Conservation (phyloP, 768 basidiomycete species). For the Pisolithus albus region DNA sequence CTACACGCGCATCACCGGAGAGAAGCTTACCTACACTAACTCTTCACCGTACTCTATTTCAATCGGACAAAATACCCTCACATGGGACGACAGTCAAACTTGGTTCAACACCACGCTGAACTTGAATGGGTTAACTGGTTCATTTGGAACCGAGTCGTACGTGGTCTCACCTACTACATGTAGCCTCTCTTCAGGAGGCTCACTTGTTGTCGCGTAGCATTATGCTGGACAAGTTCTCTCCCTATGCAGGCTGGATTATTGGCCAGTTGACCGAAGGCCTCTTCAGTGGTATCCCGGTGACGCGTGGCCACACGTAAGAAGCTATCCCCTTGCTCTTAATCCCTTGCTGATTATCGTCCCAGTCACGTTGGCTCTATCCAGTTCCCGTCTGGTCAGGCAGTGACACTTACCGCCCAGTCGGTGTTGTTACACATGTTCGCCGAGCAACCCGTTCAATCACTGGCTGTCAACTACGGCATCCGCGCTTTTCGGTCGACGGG, state of each 20-base stretch:
- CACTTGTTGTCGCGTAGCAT: neutral
- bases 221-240: conserved; percentile 8
- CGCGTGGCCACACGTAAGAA: conserved; percentile 4
- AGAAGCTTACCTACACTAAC: conserved; percentile 8
- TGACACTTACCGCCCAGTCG: conserved; percentile 4
- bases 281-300: conserved; percentile 9
- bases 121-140: conserved; percentile 4
- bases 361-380: conserved; percentile 6
- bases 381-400: conserved; percentile 8
- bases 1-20: neutral
- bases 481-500: conserved; percentile 2
- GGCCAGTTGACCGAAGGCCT: conserved; percentile 8
- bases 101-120: conserved; percentile 11
- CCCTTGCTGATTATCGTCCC: neutral
- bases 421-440: conserved; percentile 13
- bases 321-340: neutral
- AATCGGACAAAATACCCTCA: conserved; percentile 7
- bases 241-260: conserved; percentile 6
- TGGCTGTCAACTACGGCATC: conserved; percentile 7
- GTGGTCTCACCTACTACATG: neutral
- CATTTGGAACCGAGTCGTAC: conserved; percentile 5
- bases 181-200: no score
- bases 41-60: conserved; percentile 8
- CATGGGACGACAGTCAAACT: conserved; percentile 11
- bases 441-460: conserved; percentile 3